Evolutionary conservation across 805 yeast genomes (phyloP), one percentile per base, ranked within the genome.

Genomic region (Ogataea minuta): DNA sequence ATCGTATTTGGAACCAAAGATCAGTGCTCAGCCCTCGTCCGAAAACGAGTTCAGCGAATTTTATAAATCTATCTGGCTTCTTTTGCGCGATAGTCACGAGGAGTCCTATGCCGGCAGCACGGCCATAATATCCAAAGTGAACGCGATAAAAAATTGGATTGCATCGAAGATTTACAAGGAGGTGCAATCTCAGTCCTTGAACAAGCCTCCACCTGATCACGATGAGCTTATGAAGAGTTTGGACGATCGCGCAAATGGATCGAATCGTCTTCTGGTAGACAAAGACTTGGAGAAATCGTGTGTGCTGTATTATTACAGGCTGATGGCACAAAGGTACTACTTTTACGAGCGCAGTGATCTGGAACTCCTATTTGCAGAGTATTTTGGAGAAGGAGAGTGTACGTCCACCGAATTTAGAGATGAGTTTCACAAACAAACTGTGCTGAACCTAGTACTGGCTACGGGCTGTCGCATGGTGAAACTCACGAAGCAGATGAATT

Each of bases 71-170:
- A 36, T 47, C 12, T 39, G 48, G 35, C 24, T 38, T n/a, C 45
- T 47, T 4, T 23, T 47, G 11, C 33, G 38, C 9, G 46, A 47
- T 26, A 23, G 39, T 4, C 34, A 29, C 19, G 46, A 47, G n/a
- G 45, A 46, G 19, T 34, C 55, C 7, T 46, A 52, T 35, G 51
- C 53, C 2, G 58, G 58, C 9, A 44, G 48, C 20, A 39, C 57
- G 2, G 58, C 58, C 3, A 51, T 53, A 2, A 52, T 53, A 6
- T 49, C 55, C 13, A 53, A 53, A 42, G 58, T 53, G 11, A 54
- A 53, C 19, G 49, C 54, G 3, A 52, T 53, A n/a, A 40, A 50
- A 31, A 50, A 38, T 14, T 45, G 45, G 39, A 47, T 47, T 12
- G 45, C 41, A 12, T 40, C 48, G 19, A 46, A 37, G 13, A 33